A percentile compares a stretch with the other conserved stretches of the same genome.
Evolutionary conservation across 345 rosid genomes (phyloP).

Genomic region (Camelina neglecta): DNA sequence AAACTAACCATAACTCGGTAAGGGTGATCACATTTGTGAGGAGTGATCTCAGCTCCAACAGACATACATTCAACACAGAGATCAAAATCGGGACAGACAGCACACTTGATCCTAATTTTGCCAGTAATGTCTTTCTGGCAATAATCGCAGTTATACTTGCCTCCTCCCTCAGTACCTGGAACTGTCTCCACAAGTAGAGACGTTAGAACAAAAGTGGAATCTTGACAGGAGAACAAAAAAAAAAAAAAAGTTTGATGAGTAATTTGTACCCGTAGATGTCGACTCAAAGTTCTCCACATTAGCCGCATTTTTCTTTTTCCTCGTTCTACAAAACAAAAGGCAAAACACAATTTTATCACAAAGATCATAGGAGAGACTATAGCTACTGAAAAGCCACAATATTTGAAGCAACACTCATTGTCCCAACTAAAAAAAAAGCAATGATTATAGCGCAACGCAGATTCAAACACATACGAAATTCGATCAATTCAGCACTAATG

Average conservation of each 20-base stretch:
- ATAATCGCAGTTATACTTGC: constrained; percentile 93
- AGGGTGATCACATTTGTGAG: constrained; percentile 84
- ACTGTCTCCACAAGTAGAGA: constrained; percentile 51
- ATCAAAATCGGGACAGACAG: constrained; percentile 93
- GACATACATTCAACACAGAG: constrained; percentile 95
- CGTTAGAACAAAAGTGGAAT: neutral
- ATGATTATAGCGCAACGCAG: constrained; percentile 1
- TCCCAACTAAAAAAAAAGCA: neutral
- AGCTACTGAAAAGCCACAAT: constrained; percentile 14
- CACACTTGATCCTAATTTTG: constrained; percentile 91
- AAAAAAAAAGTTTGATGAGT: neutral
- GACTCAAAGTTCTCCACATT: constrained; percentile 83
- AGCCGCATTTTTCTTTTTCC: constrained; percentile 84
- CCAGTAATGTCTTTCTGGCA: constrained; percentile 97
- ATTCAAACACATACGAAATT: neutral
- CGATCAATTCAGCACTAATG: neutral
- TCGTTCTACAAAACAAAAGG: constrained; percentile 60
- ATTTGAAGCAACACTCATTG: constrained; percentile 13
- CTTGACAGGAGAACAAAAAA: neutral
- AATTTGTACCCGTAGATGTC: constrained; percentile 60
- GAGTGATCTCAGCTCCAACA: constrained; percentile 90
- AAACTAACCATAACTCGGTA: constrained; percentile 95
- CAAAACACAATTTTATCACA: constrained; percentile 7
- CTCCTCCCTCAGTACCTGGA: constrained; percentile 81
- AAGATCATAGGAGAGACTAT: constrained; percentile 5